Percentiles rank a stretch among this genome's conserved stretches.
phyloP scores from a whole-genome alignment of 306 rosid genomes.

The Malus fusca region DNA sequence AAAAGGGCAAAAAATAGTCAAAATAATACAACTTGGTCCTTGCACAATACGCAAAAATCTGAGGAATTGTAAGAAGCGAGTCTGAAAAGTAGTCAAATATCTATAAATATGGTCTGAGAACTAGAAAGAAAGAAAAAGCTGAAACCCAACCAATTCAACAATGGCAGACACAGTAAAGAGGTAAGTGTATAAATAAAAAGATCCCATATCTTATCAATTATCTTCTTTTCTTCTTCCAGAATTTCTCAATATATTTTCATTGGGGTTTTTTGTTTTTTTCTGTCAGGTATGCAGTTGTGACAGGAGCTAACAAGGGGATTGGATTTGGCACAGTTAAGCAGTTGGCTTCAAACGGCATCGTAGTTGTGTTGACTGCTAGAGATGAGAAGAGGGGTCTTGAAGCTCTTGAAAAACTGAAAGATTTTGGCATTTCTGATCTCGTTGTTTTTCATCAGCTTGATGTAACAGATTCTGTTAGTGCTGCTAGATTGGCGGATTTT shows the following conservation, averaged over 20 bases:
- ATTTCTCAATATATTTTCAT: too few species aligned
- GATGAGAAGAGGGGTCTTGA: conserved; percentile 7
- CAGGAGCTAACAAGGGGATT: conserved; percentile 17
- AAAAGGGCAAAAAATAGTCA: neutral
- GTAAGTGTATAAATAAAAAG: neutral
- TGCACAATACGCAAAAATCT: neutral
- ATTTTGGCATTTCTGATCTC: neutral
- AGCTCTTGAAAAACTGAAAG: conserved; percentile 8
- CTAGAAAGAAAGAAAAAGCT: neutral
- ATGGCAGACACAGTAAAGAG: neutral
- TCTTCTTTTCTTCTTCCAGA: too few species aligned
- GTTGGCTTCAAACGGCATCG: conserved; percentile 13
- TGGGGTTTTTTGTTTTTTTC: neutral
- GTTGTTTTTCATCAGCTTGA: conserved; percentile 17
- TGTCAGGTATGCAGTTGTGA: conserved; percentile 10
- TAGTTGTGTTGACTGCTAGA: conserved; percentile 6
- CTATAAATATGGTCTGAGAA: neutral
- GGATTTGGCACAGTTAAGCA: conserved; percentile 1
- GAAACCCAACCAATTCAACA: neutral
- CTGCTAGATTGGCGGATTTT: neutral
- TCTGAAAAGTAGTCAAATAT: too few species aligned
- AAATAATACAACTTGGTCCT: neutral
- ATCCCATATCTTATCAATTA: too few species aligned
- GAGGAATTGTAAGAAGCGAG: neutral
- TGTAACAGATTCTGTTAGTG: neutral